Evolutionary conservation across 148 eudicot species (phyloP).

Genomic region (Arctostaphylos glauca): DNA sequence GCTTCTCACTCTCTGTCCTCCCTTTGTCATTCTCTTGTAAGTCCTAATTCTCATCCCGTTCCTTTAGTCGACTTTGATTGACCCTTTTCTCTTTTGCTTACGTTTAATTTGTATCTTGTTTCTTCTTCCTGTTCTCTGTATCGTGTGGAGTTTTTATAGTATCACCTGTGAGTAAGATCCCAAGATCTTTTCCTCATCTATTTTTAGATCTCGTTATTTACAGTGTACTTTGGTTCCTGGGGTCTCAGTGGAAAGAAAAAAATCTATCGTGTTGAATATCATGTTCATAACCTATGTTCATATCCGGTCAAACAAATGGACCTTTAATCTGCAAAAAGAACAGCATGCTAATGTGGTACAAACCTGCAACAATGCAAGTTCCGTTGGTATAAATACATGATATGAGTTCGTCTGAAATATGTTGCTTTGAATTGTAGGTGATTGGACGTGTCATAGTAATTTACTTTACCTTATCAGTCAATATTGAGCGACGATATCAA

Average conservation of each 20-base stretch:
- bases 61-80: neutral
- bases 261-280: neutral
- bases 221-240: neutral
- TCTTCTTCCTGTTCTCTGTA: no score
- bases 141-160: neutral
- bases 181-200: neutral
- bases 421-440: neutral
- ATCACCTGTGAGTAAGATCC: neutral
- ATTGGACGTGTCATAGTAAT: neutral
- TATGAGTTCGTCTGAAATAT: neutral
- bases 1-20: constrained; percentile 83
- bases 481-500: neutral
- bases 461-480: neutral
- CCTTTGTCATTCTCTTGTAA: constrained; percentile 89
- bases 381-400: neutral
- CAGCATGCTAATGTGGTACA: neutral
- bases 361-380: neutral
- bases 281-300: no score
- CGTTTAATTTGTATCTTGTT: neutral
- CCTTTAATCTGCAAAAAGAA: neutral
- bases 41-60: constrained; percentile 15
- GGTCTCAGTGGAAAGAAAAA: neutral
- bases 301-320: no score
- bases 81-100: neutral
- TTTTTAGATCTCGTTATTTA: neutral